A percentile compares a stretch with the other conserved stretches of the same genome.
Evolutionary conservation across 192 early-diverging fungal genomes (phyloP).

Genomic region (Backusella parvicylindrica): DNA sequence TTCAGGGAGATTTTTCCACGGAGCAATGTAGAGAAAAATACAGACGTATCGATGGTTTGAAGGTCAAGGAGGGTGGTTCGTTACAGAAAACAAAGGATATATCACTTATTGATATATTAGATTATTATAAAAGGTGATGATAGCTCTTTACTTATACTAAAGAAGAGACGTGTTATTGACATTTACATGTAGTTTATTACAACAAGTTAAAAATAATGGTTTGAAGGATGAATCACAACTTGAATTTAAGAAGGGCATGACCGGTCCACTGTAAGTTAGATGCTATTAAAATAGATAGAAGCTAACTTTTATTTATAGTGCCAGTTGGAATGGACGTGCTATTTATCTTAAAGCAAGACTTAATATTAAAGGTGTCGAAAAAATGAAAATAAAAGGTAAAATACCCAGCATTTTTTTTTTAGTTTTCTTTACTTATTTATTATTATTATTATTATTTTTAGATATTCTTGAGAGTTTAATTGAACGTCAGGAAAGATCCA

Average conservation of each 20-base stretch:
- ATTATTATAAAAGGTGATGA: background rate
- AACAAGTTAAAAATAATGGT: background rate
- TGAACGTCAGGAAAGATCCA: background rate
- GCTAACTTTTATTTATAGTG: background rate
- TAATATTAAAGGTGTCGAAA: background rate
- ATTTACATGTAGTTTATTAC: background rate
- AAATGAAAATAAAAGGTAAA: conserved; percentile 4
- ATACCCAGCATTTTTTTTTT: background rate
- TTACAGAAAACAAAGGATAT: background rate
- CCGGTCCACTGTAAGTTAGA: background rate
- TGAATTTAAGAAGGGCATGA: background rate
- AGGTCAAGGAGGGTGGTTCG: background rate
- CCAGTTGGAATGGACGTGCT: background rate
- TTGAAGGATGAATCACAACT: background rate
- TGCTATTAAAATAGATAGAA: background rate
- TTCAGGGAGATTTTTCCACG: background rate
- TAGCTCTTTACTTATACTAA: background rate
- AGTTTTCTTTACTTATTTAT: background rate
- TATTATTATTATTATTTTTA: too few species aligned
- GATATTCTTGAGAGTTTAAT: background rate
- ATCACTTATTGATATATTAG: background rate
- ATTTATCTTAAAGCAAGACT: background rate
- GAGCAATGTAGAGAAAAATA: background rate
- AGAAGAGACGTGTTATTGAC: background rate
- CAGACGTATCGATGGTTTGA: background rate